Percentiles rank a stretch among this genome's conserved stretches.
phyloP scores from a whole-genome alignment of 2,329 filamentous ascomycete species.

The Alternaria hordeiaustralica region DNA sequence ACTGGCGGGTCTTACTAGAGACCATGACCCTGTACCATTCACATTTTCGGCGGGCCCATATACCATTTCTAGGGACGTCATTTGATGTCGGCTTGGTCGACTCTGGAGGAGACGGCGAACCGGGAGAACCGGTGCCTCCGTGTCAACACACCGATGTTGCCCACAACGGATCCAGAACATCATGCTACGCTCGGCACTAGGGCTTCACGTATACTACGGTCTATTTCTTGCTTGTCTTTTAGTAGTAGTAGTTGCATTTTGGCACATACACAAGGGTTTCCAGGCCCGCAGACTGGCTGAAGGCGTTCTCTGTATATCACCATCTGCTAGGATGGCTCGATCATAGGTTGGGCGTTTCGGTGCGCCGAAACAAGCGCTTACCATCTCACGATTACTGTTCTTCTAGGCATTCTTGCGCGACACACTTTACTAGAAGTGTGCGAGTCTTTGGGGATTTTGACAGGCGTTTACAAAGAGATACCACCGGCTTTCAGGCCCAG shows the following conservation, averaged over 20 bases:
- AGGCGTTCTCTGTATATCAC: slow-evolving; percentile 36
- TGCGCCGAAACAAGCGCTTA: slow-evolving; percentile 16
- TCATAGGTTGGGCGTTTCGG: slow-evolving; percentile 31
- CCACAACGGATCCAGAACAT: not conserved
- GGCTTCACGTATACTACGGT: not conserved
- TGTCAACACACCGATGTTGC: not conserved
- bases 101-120: not conserved
- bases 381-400: slow-evolving; percentile 18
- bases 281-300: slow-evolving; percentile 27
- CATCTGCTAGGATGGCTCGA: slow-evolving; percentile 26
- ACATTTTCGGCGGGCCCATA: slow-evolving; percentile 14
- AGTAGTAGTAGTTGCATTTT: slow-evolving; percentile 44
- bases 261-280: slow-evolving; percentile 36
- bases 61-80: not conserved
- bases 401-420: slow-evolving; percentile 29
- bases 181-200: not conserved
- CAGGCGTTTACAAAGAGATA: slow-evolving; percentile 33
- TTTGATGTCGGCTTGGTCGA: not conserved
- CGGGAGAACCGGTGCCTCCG: not conserved
- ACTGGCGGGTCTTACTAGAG: slow-evolving; percentile 36
- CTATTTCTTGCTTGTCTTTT: slow-evolving; percentile 31
- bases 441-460: slow-evolving; percentile 21
- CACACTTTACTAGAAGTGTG: slow-evolving; percentile 43
- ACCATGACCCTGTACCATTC: slow-evolving; percentile 25
- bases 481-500: slow-evolving; percentile 33